These are phyloP conservation scores for Aspergillus sp. DNA, from an alignment of 2,329 filamentous ascomycete species.

Conservation along the genomic window DNA sequence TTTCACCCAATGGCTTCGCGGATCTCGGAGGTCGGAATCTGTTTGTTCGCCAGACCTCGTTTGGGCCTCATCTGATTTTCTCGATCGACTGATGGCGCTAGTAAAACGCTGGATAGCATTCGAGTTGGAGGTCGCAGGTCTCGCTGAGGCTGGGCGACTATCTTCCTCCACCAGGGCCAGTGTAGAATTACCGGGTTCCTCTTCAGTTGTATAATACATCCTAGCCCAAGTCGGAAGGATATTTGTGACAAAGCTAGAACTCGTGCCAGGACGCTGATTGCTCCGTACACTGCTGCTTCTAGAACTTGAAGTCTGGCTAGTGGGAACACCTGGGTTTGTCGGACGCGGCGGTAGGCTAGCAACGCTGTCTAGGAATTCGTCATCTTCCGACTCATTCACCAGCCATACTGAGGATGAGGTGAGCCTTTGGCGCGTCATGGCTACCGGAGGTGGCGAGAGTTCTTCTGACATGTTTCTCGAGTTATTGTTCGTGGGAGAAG, in stretches of 20 bases:
- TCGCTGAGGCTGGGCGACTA: constrained; percentile 30
- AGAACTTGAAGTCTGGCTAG: constrained; percentile 47
- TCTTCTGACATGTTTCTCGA: constrained; percentile 23
- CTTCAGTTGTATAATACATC: constrained; percentile 69
- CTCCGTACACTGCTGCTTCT: constrained; percentile 39
- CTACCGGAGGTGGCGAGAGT: constrained; percentile 24
- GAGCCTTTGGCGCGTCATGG: constrained; percentile 22
- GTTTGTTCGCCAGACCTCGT: constrained; percentile 12
- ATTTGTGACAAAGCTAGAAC: constrained; percentile 45
- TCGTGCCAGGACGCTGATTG: constrained; percentile 41
- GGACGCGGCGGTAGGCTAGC: constrained; percentile 36
- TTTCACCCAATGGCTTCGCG: constrained; percentile 44
- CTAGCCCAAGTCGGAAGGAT: constrained; percentile 52
- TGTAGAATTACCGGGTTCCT: constrained; percentile 51
- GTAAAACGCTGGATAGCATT: constrained; percentile 32
- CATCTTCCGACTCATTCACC: constrained; percentile 33
- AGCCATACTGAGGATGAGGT: constrained; percentile 35
- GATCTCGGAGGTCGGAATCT: constrained; percentile 37
- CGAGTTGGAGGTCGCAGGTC: constrained; percentile 31
- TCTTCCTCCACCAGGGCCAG: constrained; percentile 42
- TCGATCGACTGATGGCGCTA: constrained; percentile 29
- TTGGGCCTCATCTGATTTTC: constrained; percentile 21
- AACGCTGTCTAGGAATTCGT: constrained; percentile 38
- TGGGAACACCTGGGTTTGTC: constrained; percentile 31
- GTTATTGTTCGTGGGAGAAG: constrained; percentile 23